Evolutionary conservation across 305 asterid genomes (phyloP).

Genomic region (Striga hermonthica): DNA sequence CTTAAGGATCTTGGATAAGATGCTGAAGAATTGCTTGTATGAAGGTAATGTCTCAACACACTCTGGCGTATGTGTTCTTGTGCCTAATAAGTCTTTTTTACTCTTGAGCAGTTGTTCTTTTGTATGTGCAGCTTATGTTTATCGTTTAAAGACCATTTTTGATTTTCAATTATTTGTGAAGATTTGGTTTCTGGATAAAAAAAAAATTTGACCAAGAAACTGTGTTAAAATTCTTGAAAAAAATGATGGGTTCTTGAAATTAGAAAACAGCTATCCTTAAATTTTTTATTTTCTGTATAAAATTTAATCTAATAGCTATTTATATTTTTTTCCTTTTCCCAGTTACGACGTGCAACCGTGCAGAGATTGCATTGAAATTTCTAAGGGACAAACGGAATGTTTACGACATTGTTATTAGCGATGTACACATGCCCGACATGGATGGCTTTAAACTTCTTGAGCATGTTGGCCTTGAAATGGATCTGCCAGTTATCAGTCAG

Average conservation of each 20-base stretch:
- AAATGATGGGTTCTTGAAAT: background rate
- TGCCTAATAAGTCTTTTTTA: background rate
- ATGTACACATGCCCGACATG: constrained; percentile 19
- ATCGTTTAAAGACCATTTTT: background rate
- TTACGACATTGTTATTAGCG: constrained; percentile 9
- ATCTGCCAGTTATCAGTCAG: constrained; percentile 21
- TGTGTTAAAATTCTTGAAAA: too few relatives aligned
- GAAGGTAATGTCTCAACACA: constrained; percentile 4
- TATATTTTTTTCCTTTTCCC: background rate
- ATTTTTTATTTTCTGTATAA: background rate
- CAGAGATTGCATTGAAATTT: constrained; percentile 11
- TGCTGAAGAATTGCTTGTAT: constrained; percentile 4
- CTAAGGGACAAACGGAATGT: background rate
- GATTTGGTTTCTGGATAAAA: background rate
- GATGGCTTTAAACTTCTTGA: constrained; percentile 20
- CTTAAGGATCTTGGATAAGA: constrained; percentile 19
- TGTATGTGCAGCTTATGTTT: background rate
- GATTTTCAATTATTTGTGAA: background rate
- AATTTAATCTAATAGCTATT: background rate
- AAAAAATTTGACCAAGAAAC: background rate
- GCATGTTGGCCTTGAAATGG: constrained; percentile 13
- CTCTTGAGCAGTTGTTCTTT: background rate
- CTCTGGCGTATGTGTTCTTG: background rate
- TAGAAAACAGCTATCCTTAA: background rate
- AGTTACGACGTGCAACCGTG: constrained; percentile 13